Conservation (phyloP, 2,329 filamentous ascomycete species). For the Helminthosporium solani region DNA sequence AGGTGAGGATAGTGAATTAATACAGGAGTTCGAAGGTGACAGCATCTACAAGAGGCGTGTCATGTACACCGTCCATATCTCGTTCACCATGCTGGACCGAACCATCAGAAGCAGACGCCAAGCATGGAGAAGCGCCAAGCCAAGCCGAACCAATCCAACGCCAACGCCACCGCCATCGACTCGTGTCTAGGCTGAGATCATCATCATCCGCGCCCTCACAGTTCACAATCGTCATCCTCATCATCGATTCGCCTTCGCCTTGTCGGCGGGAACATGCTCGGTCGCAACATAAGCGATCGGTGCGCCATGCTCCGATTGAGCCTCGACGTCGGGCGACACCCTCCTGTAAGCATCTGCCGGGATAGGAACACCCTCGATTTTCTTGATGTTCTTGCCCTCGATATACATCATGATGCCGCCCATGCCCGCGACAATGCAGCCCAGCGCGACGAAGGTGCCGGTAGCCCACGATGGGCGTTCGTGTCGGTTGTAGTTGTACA, state of each 20-base stretch:
- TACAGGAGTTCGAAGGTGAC: too few relatives aligned
- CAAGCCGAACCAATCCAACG: not conserved
- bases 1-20: too few relatives aligned
- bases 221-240: too few relatives aligned
- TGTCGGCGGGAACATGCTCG: not conserved
- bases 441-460: constrained; percentile 74
- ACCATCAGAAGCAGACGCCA: not conserved
- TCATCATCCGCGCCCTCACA: too few relatives aligned
- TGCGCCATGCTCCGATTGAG: constrained; percentile 5
- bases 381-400: constrained; percentile 59
- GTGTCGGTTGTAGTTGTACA: constrained; percentile 78
- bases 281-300: not conserved
- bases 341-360: constrained; percentile 24
- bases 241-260: not conserved
- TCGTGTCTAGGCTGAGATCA: not conserved
- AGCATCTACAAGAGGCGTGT: too few relatives aligned
- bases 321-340: constrained; percentile 23
- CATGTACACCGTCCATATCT: too few relatives aligned
- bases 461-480: constrained; percentile 77
- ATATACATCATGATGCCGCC: constrained; percentile 70
- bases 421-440: constrained; percentile 66
- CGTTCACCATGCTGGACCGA: too few relatives aligned
- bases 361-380: constrained; percentile 40
- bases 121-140: not conserved
- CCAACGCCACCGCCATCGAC: not conserved